Percentiles rank a stretch among this genome's conserved stretches.
Conservation (phyloP, 768 basidiomycete species). For the Pholiota molesta region DNA sequence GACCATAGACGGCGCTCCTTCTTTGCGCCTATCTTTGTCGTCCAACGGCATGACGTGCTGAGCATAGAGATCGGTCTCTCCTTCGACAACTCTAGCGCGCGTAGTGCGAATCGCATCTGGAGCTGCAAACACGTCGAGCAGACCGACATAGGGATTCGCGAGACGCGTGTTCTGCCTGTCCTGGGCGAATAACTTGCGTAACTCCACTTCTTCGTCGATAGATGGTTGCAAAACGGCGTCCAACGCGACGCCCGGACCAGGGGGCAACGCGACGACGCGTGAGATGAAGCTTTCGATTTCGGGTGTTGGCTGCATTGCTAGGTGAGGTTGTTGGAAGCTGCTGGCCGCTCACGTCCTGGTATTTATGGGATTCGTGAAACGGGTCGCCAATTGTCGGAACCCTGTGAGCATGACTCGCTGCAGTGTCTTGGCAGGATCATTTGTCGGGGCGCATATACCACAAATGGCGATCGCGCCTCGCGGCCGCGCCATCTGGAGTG, state of each 20-base stretch:
- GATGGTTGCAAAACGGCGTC: slow-evolving; percentile 52
- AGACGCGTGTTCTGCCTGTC: slow-evolving; percentile 50
- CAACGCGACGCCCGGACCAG: slow-evolving; percentile 36
- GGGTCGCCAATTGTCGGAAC: neutral
- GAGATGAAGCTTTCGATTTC: slow-evolving; percentile 27
- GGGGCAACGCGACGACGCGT: slow-evolving; percentile 23
- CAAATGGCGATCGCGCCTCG: neutral
- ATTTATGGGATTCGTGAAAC: neutral
- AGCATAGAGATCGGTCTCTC: slow-evolving; percentile 45
- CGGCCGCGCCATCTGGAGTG: neutral
- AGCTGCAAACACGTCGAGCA: slow-evolving; percentile 61
- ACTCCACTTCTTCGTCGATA: slow-evolving; percentile 56
- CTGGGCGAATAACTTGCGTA: slow-evolving; percentile 58
- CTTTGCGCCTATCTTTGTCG: slow-evolving; percentile 44
- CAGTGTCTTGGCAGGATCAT: neutral
- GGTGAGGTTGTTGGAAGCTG: neutral
- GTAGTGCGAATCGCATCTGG: slow-evolving; percentile 48
- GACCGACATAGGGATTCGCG: slow-evolving; percentile 53
- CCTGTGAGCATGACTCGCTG: neutral
- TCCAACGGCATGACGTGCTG: slow-evolving; percentile 60
- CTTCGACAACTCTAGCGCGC: slow-evolving; percentile 49
- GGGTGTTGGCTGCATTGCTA: slow-evolving; percentile 24
- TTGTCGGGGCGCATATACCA: neutral
- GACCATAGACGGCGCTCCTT: slow-evolving; percentile 54
- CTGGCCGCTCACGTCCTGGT: neutral